phyloP scores from a whole-genome alignment of 768 basidiomycete genomes.

The Strobilomyces echinocephalus region DNA sequence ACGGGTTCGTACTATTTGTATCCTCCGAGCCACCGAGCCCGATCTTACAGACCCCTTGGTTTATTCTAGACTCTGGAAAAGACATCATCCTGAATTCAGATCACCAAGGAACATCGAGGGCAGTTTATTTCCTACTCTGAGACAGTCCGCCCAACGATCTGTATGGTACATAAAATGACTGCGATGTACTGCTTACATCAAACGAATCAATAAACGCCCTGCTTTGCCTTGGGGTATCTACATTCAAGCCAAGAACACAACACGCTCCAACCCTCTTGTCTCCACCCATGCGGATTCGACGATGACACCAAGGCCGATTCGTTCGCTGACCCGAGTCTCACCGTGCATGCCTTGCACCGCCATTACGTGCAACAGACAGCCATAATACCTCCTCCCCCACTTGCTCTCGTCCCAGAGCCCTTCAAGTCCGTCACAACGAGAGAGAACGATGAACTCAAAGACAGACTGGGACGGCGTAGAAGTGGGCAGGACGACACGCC shows the following conservation, averaged over 20 bases:
- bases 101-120: too few species aligned
- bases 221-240: neutral
- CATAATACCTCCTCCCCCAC: slow-evolving; percentile 12
- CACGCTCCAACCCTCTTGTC: slow-evolving; percentile 1
- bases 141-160: too few species aligned
- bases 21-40: too few species aligned
- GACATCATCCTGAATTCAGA: too few species aligned
- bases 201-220: neutral
- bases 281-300: slow-evolving; percentile 18
- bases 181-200: too few species aligned
- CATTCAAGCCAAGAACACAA: slow-evolving; percentile 10
- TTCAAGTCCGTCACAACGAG: neutral
- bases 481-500: slow-evolving; percentile 16
- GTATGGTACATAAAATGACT: too few species aligned
- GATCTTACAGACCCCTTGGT: too few species aligned
- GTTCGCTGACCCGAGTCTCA: slow-evolving; percentile 11
- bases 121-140: too few species aligned
- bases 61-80: too few species aligned
- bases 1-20: too few species aligned
- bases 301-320: slow-evolving; percentile 19
- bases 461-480: slow-evolving; percentile 2
- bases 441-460: slow-evolving; percentile 21
- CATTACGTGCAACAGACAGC: slow-evolving; percentile 19
- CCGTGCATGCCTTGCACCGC: slow-evolving; percentile 5
- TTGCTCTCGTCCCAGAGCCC: slow-evolving; percentile 12